These are phyloP conservation scores for Talaromyces sp. DNA, from an alignment of 2,329 filamentous ascomycete genomes.

Conservation along the genomic window DNA sequence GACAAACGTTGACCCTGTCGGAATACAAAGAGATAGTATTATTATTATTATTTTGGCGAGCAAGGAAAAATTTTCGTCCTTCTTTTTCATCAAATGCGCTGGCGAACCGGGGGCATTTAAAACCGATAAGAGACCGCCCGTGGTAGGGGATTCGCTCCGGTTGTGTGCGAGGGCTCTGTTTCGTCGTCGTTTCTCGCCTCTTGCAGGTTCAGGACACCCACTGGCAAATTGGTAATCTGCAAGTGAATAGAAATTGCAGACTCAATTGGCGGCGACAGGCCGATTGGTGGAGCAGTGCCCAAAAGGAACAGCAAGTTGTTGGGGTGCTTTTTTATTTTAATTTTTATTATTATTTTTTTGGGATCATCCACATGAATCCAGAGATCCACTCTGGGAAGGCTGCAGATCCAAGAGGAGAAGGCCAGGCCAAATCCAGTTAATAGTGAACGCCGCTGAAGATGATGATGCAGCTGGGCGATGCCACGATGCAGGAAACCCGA, in stretches of 20 bases:
- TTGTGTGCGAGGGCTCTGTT: not conserved
- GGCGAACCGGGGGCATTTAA: not conserved
- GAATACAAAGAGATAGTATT: not conserved
- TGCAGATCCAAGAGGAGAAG: not conserved
- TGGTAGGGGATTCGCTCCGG: not conserved
- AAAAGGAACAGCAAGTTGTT: not conserved
- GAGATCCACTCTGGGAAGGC: conserved; percentile 2
- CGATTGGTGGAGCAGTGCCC: not conserved
- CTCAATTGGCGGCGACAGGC: not conserved
- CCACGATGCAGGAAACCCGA: not conserved
- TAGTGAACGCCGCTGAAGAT: not conserved
- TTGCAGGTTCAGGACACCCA: not conserved
- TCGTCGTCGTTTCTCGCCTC: not conserved
- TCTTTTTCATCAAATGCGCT: not conserved
- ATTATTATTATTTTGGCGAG: not conserved
- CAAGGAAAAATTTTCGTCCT: not conserved
- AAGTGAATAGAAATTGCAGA: not conserved
- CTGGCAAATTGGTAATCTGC: not conserved
- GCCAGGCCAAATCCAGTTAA: not conserved
- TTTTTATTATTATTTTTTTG: not conserved
- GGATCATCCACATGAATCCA: not conserved
- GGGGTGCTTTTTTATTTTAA: not conserved
- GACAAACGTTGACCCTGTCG: not conserved
- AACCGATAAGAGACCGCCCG: not conserved
- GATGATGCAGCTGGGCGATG: not conserved